Evolutionary conservation across 1,284 basidiomycete species (phyloP).

Genomic region (Leccinum ponderosum): DNA sequence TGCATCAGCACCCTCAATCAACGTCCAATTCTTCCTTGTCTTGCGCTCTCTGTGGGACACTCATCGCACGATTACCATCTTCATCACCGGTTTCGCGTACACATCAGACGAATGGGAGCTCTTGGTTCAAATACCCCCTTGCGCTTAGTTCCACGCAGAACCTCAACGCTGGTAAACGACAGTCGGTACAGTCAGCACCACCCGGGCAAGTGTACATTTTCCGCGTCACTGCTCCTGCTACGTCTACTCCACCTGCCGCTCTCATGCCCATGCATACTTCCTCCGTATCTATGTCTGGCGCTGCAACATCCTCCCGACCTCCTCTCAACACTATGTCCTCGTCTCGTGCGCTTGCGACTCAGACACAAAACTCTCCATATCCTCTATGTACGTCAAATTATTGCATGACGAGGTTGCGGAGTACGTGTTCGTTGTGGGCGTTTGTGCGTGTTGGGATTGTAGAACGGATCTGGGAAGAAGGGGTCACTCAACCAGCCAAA

Average conservation of each 20-base stretch:
- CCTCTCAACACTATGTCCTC: conserved; percentile 24
- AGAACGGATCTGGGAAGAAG: conserved; percentile 86
- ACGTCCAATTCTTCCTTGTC: conserved; percentile 40
- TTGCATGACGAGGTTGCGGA: conserved; percentile 76
- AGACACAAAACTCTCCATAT: conserved; percentile 43
- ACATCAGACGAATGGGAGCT: conserved; percentile 31
- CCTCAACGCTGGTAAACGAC: conserved; percentile 28
- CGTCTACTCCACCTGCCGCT: conserved; percentile 31
- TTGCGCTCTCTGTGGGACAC: conserved; percentile 78
- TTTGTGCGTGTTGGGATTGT: conserved; percentile 83
- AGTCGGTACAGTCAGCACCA: conserved; percentile 31
- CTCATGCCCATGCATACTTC: conserved; percentile 22
- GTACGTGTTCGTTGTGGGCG: conserved; percentile 91
- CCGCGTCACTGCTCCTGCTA: conserved; percentile 43
- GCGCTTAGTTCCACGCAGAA: conserved; percentile 32
- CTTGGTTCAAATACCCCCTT: conserved; percentile 62
- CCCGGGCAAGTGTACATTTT: conserved; percentile 61
- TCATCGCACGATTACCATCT: conserved; percentile 39
- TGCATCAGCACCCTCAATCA: conserved; percentile 26
- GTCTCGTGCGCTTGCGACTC: conserved; percentile 22
- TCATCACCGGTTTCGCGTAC: conserved; percentile 20
- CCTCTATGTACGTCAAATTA: conserved; percentile 77
- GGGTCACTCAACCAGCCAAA: conserved; percentile 44
- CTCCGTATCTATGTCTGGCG: conserved; percentile 19
- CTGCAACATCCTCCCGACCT: conserved; percentile 25